phyloP scores from a whole-genome alignment of 345 rosid species.

The Carallia pectinifolia region DNA sequence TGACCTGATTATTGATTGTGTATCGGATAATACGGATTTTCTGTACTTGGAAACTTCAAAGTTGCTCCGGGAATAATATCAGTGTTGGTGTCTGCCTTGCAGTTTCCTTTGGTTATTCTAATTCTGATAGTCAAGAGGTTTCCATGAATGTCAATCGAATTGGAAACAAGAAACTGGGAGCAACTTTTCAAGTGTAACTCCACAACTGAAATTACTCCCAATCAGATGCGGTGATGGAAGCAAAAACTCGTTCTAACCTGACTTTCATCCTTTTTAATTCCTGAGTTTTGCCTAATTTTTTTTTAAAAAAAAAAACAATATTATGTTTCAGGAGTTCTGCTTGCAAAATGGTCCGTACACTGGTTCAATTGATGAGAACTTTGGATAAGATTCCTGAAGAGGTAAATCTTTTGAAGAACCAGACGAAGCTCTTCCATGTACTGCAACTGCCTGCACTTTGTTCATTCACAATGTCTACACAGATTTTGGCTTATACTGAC shows the following conservation, averaged over 20 bases:
- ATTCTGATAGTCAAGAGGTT: conserved; percentile 76
- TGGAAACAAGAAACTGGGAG: conserved; percentile 74
- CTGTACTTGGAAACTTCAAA: not conserved
- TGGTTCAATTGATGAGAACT: conserved; percentile 96
- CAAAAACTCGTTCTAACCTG: not conserved
- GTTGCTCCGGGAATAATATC: not conserved
- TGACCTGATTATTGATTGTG: too few relatives aligned
- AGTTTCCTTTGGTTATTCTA: conserved; percentile 89
- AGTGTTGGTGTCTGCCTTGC: conserved; percentile 31
- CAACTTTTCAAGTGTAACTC: conserved; percentile 65
- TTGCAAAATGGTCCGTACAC: conserved; percentile 91
- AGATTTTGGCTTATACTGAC: conserved; percentile 4
- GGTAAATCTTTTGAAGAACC: conserved; percentile 34
- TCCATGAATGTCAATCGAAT: conserved; percentile 76
- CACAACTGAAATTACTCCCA: conserved; percentile 71
- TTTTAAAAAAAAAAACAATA: not conserved
- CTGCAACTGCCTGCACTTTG: conserved; percentile 2
- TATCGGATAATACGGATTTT: not conserved
- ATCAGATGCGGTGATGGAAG: conserved; percentile 78
- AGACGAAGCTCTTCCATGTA: not conserved
- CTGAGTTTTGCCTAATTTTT: not conserved
- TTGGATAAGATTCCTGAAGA: conserved; percentile 93
- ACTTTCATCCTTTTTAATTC: conserved; percentile 5
- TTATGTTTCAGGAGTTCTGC: conserved; percentile 74
- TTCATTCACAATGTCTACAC: not conserved